Conservation (phyloP, 2,329 filamentous ascomycete genomes). For the Albifimbria verrucaria region DNA sequence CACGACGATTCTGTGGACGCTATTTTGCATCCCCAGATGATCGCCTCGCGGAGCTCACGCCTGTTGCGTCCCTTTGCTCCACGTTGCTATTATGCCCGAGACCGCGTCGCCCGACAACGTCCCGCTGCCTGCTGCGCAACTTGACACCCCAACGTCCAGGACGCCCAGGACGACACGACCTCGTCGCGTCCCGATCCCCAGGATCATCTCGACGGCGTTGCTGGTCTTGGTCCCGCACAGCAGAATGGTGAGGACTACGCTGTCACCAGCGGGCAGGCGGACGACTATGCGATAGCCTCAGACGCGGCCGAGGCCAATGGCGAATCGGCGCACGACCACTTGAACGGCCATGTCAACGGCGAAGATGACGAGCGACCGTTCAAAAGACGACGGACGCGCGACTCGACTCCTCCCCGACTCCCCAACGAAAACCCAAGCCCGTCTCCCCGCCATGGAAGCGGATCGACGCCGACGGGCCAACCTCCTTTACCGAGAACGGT, state of each 20-base stretch:
- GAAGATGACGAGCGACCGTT: conserved; percentile 47
- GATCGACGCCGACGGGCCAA: conserved; percentile 78
- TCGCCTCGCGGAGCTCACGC: conserved; percentile 52
- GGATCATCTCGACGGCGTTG: background rate
- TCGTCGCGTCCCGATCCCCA: conserved; percentile 11
- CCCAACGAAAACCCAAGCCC: conserved; percentile 42
- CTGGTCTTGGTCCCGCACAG: background rate
- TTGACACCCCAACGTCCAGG: conserved; percentile 21
- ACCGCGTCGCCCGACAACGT: conserved; percentile 53
- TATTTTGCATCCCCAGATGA: conserved; percentile 57
- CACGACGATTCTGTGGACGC: conserved; percentile 49
- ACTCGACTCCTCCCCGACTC: conserved; percentile 37
- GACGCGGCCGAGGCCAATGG: background rate
- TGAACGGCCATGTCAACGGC: conserved; percentile 27
- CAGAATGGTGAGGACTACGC: background rate
- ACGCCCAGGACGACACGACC: conserved; percentile 19
- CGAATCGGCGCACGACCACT: background rate
- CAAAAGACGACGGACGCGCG: conserved; percentile 63
- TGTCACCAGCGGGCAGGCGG: background rate
- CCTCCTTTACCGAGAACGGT: conserved; percentile 75
- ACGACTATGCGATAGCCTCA: background rate
- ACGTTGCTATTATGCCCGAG: conserved; percentile 54
- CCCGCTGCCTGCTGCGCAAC: conserved; percentile 25
- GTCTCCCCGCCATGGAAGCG: conserved; percentile 93
- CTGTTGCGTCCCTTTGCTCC: conserved; percentile 39